A percentile compares a stretch with the other conserved stretches of the same genome.
These are phyloP conservation scores for Fusarium circinatum DNA, from an alignment of 2,329 filamentous ascomycete species.

Conservation along the genomic window DNA sequence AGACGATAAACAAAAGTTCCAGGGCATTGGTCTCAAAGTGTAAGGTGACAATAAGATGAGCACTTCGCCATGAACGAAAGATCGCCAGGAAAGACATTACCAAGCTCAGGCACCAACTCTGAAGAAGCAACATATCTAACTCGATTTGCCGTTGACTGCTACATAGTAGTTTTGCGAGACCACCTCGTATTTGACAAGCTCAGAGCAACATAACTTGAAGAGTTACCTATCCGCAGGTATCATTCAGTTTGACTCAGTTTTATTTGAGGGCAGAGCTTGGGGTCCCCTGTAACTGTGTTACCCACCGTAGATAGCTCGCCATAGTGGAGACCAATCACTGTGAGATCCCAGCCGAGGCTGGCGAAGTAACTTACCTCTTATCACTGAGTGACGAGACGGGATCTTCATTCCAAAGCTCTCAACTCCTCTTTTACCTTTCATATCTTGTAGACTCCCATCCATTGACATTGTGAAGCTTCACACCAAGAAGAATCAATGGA, in stretches of 20 bases:
- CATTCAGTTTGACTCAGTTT: neutral
- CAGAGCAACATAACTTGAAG: neutral
- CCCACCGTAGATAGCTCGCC: slow-evolving; percentile 8
- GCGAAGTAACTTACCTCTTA: slow-evolving; percentile 12
- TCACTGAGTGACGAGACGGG: slow-evolving; percentile 3
- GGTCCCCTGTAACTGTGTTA: neutral
- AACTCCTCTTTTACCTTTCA: slow-evolving; percentile 4
- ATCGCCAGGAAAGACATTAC: neutral
- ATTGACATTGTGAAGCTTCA: neutral
- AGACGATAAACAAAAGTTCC: slow-evolving; percentile 17
- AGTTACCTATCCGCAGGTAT: neutral
- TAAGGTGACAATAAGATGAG: neutral
- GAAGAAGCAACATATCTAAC: too few species aligned
- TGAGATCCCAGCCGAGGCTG: neutral
- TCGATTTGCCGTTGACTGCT: neutral
- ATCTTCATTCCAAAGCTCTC: slow-evolving; percentile 32
- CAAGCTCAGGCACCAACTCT: neutral
- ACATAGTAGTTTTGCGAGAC: neutral
- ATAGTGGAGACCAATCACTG: slow-evolving; percentile 28
- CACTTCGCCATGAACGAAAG: neutral
- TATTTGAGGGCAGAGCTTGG: neutral
- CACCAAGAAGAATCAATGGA: slow-evolving; percentile 39
- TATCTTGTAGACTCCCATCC: neutral
- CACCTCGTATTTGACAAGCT: neutral
- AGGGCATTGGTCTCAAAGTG: neutral